phyloP scores from a whole-genome alignment of 345 rosid species.

The Syzygium oleosum region DNA sequence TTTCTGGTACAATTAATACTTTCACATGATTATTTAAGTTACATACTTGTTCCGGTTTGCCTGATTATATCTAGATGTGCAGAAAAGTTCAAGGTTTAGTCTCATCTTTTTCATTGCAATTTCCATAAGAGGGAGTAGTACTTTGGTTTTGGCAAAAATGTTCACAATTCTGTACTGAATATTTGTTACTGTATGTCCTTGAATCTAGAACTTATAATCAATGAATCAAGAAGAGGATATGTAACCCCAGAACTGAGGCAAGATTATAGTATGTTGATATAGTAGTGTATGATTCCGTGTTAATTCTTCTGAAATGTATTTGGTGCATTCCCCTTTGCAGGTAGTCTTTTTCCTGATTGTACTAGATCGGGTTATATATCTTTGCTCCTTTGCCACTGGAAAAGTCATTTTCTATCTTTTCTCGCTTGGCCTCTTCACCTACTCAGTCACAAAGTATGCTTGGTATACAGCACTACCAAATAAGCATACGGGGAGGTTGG shows the following conservation, averaged over 20 bases:
- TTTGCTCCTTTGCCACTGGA: conserved; percentile 37
- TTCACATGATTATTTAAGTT: not conserved
- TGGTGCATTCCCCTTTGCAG: conserved; percentile 14
- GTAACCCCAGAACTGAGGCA: not conserved
- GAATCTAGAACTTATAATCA: not conserved
- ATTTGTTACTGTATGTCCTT: not conserved
- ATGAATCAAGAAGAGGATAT: not conserved
- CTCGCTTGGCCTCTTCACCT: conserved; percentile 27
- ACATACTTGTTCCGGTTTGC: not conserved
- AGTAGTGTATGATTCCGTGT: not conserved
- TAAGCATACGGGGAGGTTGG: conserved; percentile 23
- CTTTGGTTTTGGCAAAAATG: not conserved
- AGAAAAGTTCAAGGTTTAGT: not conserved
- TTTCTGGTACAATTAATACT: not conserved
- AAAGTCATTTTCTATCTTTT: conserved; percentile 31
- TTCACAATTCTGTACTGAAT: not conserved
- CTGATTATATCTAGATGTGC: not conserved
- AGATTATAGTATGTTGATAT: not conserved
- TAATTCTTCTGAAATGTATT: not conserved
- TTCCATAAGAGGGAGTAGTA: not conserved
- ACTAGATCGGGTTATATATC: conserved; percentile 34
- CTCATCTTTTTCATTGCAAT: not conserved
- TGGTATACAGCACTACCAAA: conserved; percentile 20
- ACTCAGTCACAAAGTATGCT: conserved; percentile 26
- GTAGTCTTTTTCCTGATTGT: conserved; percentile 40